Percentiles rank a stretch among this genome's conserved stretches.
phyloP scores from a whole-genome alignment of 2,329 filamentous ascomycete genomes.

The Hypoxylon sp. region DNA sequence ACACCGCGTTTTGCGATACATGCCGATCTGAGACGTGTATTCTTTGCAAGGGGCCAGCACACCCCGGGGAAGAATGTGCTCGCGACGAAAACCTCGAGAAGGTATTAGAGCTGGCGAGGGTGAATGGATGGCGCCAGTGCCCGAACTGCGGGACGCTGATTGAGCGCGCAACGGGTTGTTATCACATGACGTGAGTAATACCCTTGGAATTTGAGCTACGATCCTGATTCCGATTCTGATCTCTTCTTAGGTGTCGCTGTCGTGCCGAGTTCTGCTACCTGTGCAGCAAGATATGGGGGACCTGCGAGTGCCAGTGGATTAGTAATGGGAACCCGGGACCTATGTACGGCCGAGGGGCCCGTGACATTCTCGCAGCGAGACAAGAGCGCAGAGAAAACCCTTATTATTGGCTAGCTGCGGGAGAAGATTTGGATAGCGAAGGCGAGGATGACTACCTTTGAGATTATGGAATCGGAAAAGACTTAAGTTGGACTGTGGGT shows the following conservation, averaged over 20 bases:
- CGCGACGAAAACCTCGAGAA: slow-evolving; percentile 59
- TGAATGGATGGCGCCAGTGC: slow-evolving; percentile 68
- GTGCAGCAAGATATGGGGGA: slow-evolving; percentile 24
- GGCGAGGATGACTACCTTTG: background rate
- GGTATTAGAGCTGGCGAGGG: slow-evolving; percentile 58
- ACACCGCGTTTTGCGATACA: slow-evolving; percentile 59
- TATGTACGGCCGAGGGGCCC: background rate
- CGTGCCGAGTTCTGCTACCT: slow-evolving; percentile 45
- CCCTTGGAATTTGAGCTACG: no score
- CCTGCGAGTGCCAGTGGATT: slow-evolving; percentile 3
- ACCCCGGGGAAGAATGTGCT: slow-evolving; percentile 63
- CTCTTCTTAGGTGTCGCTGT: slow-evolving; percentile 47
- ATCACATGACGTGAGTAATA: slow-evolving; percentile 69
- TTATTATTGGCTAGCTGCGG: background rate
- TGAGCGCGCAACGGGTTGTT: slow-evolving; percentile 66
- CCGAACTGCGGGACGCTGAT: slow-evolving; percentile 62
- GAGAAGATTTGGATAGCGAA: background rate
- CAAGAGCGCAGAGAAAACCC: background rate
- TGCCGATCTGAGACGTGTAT: slow-evolving; percentile 65
- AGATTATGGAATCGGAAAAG: background rate
- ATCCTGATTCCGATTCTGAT: slow-evolving; percentile 35
- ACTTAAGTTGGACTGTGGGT: no score
- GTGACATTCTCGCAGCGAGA: background rate
- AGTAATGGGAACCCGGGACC: background rate
- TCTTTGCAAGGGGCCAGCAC: slow-evolving; percentile 64